These are phyloP conservation scores for Williopsis jadinii DNA, from an alignment of 1,139 yeast genomes.

Conservation along the genomic window DNA sequence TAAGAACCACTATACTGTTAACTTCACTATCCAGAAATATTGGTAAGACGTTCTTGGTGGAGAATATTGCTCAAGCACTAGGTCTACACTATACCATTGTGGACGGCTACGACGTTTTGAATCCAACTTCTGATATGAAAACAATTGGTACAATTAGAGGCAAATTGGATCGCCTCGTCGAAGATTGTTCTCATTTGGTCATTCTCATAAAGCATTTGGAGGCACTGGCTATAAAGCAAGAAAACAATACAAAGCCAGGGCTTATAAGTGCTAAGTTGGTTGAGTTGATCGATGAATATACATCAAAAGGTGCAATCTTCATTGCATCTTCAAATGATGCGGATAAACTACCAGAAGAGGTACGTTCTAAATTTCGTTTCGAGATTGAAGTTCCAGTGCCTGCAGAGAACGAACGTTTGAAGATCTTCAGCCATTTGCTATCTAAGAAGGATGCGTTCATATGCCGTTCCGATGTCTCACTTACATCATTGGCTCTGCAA, in stretches of 20 bases:
- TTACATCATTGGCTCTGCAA: conserved; percentile 62
- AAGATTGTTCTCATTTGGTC: conserved; percentile 37
- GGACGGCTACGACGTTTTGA: conserved; percentile 58
- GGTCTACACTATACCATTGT: conserved; percentile 68
- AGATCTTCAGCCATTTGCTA: conserved; percentile 50
- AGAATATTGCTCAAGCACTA: conserved; percentile 45
- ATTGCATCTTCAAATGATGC: conserved; percentile 68
- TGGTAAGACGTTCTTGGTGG: conserved; percentile 67
- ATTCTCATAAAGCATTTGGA: conserved; percentile 71
- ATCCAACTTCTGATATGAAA: conserved; percentile 68
- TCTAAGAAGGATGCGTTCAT: conserved; percentile 17
- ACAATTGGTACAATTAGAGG: conserved; percentile 76
- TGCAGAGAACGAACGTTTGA: conserved; percentile 60
- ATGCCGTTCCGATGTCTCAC: conserved; percentile 47
- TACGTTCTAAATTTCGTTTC: conserved; percentile 68
- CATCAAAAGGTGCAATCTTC: conserved; percentile 40
- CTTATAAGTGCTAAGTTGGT: conserved; percentile 54
- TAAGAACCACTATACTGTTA: conserved; percentile 60
- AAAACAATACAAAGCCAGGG: conserved; percentile 46
- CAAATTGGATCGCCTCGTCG: conserved; percentile 55
- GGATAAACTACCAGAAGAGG: conserved; percentile 59
- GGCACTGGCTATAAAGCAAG: conserved; percentile 53
- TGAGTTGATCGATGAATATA: conserved; percentile 52
- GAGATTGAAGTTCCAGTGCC: conserved; percentile 78
- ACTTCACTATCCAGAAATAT: conserved; percentile 68